phyloP scores from a whole-genome alignment of 1,284 basidiomycete genomes.

The Paramarasmius palmivorus region DNA sequence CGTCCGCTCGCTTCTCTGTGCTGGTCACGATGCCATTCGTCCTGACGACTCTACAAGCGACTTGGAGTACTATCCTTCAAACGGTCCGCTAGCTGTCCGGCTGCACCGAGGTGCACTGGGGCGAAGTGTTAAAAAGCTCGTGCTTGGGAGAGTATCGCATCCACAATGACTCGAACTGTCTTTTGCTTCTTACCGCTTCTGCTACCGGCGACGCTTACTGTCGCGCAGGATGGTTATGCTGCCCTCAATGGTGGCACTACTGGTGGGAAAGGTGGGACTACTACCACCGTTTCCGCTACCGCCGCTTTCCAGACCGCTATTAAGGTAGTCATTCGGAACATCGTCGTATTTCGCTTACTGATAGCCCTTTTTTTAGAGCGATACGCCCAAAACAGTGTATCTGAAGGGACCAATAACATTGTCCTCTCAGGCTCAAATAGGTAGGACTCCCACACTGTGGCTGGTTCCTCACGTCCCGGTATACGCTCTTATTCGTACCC shows the following conservation, averaged over 20 bases:
- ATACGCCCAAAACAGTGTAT: conserved; percentile 23
- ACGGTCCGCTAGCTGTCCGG: too few species aligned
- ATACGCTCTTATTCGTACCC: not conserved
- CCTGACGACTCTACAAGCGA: too few species aligned
- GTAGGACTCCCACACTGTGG: conserved; percentile 6
- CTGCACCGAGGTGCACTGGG: too few species aligned
- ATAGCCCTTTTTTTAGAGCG: conserved; percentile 10
- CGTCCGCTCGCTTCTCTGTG: too few species aligned
- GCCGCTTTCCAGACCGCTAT: conserved; percentile 24
- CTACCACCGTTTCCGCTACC: conserved; percentile 21
- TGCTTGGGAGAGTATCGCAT: too few species aligned
- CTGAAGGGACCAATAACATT: conserved; percentile 21
- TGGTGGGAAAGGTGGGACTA: conserved; percentile 23
- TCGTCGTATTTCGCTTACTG: not conserved
- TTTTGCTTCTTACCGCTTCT: not conserved
- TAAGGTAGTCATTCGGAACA: conserved; percentile 12
- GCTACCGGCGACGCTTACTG: not conserved
- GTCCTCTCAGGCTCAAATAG: conserved; percentile 20
- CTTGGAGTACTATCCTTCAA: too few species aligned
- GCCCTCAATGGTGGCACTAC: conserved; percentile 23
- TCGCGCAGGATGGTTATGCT: conserved; percentile 23
- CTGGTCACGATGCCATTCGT: too few species aligned
- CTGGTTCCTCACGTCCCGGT: not conserved
- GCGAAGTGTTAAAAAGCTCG: too few species aligned
- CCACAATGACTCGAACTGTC: too few species aligned